Percentiles rank a stretch among this genome's conserved stretches.
Conservation (phyloP, 371 early-diverging fungal genomes). For the Mortierella sp. region DNA sequence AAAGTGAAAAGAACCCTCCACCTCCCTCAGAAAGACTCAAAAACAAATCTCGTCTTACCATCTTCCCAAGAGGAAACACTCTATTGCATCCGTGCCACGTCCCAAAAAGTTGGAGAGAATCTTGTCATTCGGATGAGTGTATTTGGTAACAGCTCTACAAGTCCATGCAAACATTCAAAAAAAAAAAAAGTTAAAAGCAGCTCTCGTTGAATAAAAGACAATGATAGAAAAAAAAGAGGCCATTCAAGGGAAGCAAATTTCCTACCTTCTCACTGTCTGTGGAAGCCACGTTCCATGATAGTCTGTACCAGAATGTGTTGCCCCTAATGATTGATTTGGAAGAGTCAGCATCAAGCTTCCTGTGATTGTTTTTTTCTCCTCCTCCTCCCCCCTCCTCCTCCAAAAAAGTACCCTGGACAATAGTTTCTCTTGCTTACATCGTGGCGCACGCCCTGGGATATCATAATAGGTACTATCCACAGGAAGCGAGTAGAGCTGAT, state of each 20-base stretch:
- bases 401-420: no score
- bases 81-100: constrained; percentile 93
- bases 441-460: constrained; percentile 90
- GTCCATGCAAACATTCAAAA: background rate
- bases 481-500: constrained; percentile 81
- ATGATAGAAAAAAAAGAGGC: background rate
- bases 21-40: no score
- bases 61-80: constrained; percentile 83
- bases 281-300: constrained; percentile 97
- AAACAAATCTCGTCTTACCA: constrained; percentile 54
- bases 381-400: background rate
- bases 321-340: constrained; percentile 60
- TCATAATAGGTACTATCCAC: constrained; percentile 89
- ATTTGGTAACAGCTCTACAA: constrained; percentile 79
- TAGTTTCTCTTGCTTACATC: constrained; percentile 63
- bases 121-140: constrained; percentile 79
- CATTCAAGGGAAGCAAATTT: background rate
- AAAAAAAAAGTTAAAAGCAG: background rate
- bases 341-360: background rate
- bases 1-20: no score
- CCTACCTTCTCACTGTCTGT: constrained; percentile 85
- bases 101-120: constrained; percentile 92
- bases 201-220: background rate
- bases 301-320: constrained; percentile 90
- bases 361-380: no score